Evolutionary conservation across 2,329 filamentous ascomycete genomes (phyloP).

Genomic region (Penicillium sp.): DNA sequence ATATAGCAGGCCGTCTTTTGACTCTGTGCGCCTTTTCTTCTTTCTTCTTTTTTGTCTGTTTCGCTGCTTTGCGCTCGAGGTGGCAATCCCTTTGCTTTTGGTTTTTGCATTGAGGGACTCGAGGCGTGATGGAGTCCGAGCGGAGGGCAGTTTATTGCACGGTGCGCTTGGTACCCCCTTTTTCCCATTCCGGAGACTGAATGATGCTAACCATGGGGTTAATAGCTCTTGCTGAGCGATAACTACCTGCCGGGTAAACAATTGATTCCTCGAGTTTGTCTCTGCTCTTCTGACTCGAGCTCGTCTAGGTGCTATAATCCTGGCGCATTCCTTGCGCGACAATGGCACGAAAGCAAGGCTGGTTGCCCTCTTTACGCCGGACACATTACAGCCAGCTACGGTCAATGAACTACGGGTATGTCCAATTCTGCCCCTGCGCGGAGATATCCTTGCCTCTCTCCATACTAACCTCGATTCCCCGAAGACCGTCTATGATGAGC

Average conservation of each 20-base stretch:
- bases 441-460: background rate
- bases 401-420: slow-evolving; percentile 70
- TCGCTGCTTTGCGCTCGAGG: background rate
- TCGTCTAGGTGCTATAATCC: slow-evolving; percentile 72
- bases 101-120: background rate
- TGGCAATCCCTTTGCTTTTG: background rate
- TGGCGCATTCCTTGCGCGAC: slow-evolving; percentile 92
- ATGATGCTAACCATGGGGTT: slow-evolving; percentile 8
- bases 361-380: slow-evolving; percentile 74
- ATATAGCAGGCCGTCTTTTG: slow-evolving; percentile 8
- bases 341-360: slow-evolving; percentile 79
- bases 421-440: slow-evolving; percentile 4
- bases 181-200: background rate
- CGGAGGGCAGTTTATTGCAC: slow-evolving; percentile 62
- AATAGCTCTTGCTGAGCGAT: slow-evolving; percentile 84
- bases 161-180: slow-evolving; percentile 39
- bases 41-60: background rate
- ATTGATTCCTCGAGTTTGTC: slow-evolving; percentile 4
- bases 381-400: slow-evolving; percentile 68
- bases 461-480: slow-evolving; percentile 16
- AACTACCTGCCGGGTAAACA: slow-evolving; percentile 79
- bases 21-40: background rate
- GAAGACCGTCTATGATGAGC: slow-evolving; percentile 77
- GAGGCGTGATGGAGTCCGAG: slow-evolving; percentile 36
- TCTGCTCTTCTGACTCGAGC: slow-evolving; percentile 12